A percentile compares a stretch with the other conserved stretches of the same genome.
These are phyloP conservation scores for Saturnispora besseyi DNA, from an alignment of 805 yeast species.

Conservation along the genomic window DNA sequence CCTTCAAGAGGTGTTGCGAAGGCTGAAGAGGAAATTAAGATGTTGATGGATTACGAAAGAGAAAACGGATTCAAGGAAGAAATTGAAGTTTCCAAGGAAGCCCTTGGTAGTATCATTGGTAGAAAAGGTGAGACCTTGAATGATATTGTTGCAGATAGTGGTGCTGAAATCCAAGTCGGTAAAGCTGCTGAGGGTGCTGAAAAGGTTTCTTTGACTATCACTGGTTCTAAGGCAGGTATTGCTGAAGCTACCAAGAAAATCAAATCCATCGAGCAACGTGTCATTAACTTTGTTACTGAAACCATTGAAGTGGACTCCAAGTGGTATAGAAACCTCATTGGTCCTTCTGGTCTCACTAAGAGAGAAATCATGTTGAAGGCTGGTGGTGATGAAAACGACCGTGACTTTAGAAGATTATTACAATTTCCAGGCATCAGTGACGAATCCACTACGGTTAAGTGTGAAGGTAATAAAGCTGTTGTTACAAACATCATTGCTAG, in stretches of 20 bases:
- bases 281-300: conserved; percentile 50
- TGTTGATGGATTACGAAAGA: conserved; percentile 74
- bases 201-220: conserved; percentile 53
- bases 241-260: conserved; percentile 61
- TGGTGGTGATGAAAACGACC: conserved; percentile 52
- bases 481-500: conserved; percentile 60
- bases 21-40: conserved; percentile 77
- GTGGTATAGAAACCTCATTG: conserved; percentile 68
- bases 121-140: conserved; percentile 77
- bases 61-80: conserved; percentile 67
- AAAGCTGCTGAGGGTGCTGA: conserved; percentile 34
- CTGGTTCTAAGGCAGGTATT: conserved; percentile 72
- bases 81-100: conserved; percentile 59
- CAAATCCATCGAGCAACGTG: conserved; percentile 51
- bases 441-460: conserved; percentile 47
- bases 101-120: conserved; percentile 85
- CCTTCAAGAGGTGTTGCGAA: conserved; percentile 83
- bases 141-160: conserved; percentile 64
- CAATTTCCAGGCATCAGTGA: conserved; percentile 63
- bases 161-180: conserved; percentile 44
- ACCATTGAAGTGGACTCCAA: conserved; percentile 61
- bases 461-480: conserved; percentile 66
- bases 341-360: conserved; percentile 66
- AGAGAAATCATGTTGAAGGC: conserved; percentile 69
- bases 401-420: conserved; percentile 45